Percentiles rank a stretch among this genome's conserved stretches.
phyloP scores from a whole-genome alignment of 2,329 filamentous ascomycete species.

The Zasmidium citrigriseum region DNA sequence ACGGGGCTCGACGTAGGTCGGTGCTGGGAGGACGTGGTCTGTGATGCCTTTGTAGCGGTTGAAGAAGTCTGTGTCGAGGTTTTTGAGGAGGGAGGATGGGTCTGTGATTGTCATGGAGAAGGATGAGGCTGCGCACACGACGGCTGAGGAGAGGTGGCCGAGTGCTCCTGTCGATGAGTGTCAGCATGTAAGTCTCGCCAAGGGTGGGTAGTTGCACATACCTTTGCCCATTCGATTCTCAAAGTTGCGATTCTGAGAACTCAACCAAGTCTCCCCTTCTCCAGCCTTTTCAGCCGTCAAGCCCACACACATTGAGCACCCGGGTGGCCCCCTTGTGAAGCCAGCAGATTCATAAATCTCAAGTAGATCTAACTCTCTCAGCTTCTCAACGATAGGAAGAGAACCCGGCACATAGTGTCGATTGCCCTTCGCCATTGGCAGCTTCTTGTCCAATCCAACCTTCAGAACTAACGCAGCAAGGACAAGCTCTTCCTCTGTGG shows the following conservation, averaged over 20 bases:
- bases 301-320: conserved; percentile 11
- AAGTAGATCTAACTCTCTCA: conserved; percentile 4
- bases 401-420: conserved; percentile 10
- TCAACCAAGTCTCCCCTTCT: conserved; percentile 8
- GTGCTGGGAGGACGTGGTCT: neutral
- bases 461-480: conserved; percentile 9
- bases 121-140: conserved; percentile 6
- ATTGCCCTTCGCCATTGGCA: conserved; percentile 1
- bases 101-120: conserved; percentile 14
- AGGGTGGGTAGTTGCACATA: neutral
- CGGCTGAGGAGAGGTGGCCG: conserved; percentile 13
- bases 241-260: conserved; percentile 13
- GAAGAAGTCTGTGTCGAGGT: conserved; percentile 2
- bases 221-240: conserved; percentile 14
- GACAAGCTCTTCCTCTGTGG: conserved; percentile 16
- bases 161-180: neutral
- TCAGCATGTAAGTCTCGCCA: neutral
- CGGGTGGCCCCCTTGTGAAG: conserved; percentile 3
- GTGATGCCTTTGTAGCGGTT: conserved; percentile 1
- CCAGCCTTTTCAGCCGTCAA: conserved; percentile 9
- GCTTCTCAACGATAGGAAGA: conserved; percentile 10
- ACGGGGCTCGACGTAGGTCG: neutral
- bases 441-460: conserved; percentile 2
- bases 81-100: conserved; percentile 1
- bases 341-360: conserved; percentile 9